Evolutionary conservation across 805 yeast species (phyloP), one percentile per base, ranked within the genome.

Genomic region (Saturnispora serradocipensis): DNA sequence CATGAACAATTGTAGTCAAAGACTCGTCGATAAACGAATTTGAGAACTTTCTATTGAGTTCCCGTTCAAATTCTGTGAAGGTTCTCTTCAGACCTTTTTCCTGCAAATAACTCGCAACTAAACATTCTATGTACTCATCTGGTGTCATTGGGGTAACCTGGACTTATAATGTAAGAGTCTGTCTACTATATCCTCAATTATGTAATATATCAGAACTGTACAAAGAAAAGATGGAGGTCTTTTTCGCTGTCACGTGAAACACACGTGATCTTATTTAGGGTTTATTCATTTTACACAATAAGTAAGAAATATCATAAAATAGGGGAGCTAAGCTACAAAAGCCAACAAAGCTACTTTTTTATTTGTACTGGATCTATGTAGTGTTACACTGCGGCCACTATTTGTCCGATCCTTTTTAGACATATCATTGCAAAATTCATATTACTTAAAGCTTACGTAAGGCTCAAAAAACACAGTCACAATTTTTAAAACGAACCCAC

Each of bases 71-170:
- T 2, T 68, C 59, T n/a, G 64, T 60, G 13, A 82, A 63, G 0
- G 90, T 77, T 0, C 67, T 67, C 1, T 51, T 54, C 45, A 72
- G 73, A 0, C 78, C 77, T 28, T 78, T 71, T n/a, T 72, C 66
- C 28, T 71, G 62, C n/a, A 85, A 70, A 56, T 77, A 84, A 30
- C 80, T 78, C 0, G 86, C 88, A 11, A 85, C 70, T 32, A 83
- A 63, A 2, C 68, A 58, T 46, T 65, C 55, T 10, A 58, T 50
- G 42, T 56, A 55, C 1, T 44, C 38, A 11, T 43, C 45, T 10
- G 38, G 24, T 15, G 44, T 7, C 51, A 45, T 48, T 16, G 34
- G 15, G 11, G 15, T 30, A 13, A 13, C 34, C 32, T 30, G 13
- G 3, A 30, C 34, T 30, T 30, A 25, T 6, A 2, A 9, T 25